Evolutionary conservation across 2,329 filamentous ascomycete genomes (phyloP).

Genomic region (Huntiella abstrusa): DNA sequence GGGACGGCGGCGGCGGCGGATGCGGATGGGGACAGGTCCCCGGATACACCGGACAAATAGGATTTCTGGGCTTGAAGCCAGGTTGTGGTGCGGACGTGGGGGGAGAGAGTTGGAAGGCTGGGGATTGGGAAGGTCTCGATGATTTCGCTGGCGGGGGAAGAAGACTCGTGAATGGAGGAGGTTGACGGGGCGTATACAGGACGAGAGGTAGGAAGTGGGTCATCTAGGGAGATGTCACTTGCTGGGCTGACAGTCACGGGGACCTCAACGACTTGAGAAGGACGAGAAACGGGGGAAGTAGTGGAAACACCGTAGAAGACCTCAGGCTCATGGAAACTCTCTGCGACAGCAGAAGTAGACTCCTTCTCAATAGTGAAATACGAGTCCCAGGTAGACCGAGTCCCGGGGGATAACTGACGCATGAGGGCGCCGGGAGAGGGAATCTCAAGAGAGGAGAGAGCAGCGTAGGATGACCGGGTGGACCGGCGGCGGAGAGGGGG

Average conservation of each 20-base stretch:
- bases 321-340: conserved; percentile 59
- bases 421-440: conserved; percentile 89
- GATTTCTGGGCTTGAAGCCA: conserved; percentile 73
- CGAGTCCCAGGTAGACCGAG: conserved; percentile 62
- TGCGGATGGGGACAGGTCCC: conserved; percentile 17
- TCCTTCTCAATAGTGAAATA: conserved; percentile 20
- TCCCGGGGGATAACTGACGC: conserved; percentile 56
- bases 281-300: no score
- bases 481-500: conserved; percentile 28
- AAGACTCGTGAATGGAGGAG: not conserved
- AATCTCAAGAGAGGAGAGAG: conserved; percentile 66
- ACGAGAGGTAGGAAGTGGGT: conserved; percentile 13
- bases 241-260: no score
- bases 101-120: no score
- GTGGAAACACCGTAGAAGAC: no score
- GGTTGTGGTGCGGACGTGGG: conserved; percentile 59
- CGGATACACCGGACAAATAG: conserved; percentile 51
- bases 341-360: conserved; percentile 77
- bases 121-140: conserved; percentile 35
- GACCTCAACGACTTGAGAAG: no score
- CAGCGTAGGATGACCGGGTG: conserved; percentile 40
- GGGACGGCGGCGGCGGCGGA: not conserved
- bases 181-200: conserved; percentile 14
- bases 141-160: conserved; percentile 23
- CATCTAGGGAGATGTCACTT: not conserved